Base-by-base conservation (phyloP, 129 eudicot genomes). In the Apium graveolens region DNA sequence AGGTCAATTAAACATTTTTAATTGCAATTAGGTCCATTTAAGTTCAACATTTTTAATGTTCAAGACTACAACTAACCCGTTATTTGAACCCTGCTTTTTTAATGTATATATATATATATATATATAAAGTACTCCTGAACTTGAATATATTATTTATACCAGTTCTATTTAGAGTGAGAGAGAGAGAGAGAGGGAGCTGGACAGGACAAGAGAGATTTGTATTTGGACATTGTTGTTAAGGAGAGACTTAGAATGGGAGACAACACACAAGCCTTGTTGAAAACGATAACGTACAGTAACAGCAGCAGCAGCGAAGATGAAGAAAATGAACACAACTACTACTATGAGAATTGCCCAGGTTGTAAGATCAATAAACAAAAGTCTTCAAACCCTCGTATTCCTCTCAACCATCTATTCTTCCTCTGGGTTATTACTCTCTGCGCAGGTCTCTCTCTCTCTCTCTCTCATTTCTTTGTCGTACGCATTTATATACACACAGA, bases 331-430 rank as follows among this genome's bases (percentile, higher is more conserved):
- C 27, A 45, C 65, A 41, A 11, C 26, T 18, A 43, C 41, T 66
- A 66, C 39, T 20, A 79, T 31, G 80, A 79, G 75, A 79, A 83
- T 18, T 83, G 86, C 76, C 79, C 86, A 20, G 86, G 86, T 57
- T 83, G 86, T 32, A 65, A 78, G 44, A 77, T 82, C 1, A 78
- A 74, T 20, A 27, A 35, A 31, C 62, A 31, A 5, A 82, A 78
- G 41, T 26, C n/a, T 7, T 51, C 57, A 9, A 44, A 80, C 24
- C 41, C 77, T 3, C 29, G 16, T 37, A 18, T 74, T 21, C 83
- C 83, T 74, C 68, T 49, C 74, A 80, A 74, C 16, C 77, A 74
- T 42, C 17, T 82, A 0, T 78, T 82, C 76, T 78, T 68, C 42
- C 48, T 82, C 26, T 78, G 85, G 82, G 51, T 82, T 7, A 11